phyloP scores from a whole-genome alignment of 2,329 filamentous ascomycete species.

The Cladosporium sp. region DNA sequence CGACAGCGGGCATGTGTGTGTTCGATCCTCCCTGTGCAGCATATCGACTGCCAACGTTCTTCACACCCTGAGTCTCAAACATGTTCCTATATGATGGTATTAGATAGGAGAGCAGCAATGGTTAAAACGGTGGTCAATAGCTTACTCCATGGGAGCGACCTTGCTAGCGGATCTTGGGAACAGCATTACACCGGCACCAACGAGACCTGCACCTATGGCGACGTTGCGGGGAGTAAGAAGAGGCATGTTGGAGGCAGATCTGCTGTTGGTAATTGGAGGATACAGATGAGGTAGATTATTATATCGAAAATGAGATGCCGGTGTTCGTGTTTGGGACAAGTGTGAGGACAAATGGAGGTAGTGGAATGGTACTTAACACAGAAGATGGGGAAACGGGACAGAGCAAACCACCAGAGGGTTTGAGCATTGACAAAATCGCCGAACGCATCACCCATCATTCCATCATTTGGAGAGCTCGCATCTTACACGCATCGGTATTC shows the following conservation, averaged over 20 bases:
- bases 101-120: not conserved
- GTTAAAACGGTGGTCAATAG: no score
- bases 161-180: slow-evolving; percentile 18
- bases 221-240: slow-evolving; percentile 29
- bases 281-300: no score
- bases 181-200: slow-evolving; percentile 23
- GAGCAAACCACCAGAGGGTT: not conserved
- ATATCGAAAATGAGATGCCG: not conserved
- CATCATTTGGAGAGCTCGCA: not conserved
- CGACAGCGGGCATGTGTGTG: slow-evolving; percentile 32
- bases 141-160: slow-evolving; percentile 10
- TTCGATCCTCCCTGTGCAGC: slow-evolving; percentile 32
- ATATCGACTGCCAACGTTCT: slow-evolving; percentile 32
- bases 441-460: not conserved
- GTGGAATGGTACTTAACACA: not conserved
- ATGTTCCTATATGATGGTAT: slow-evolving; percentile 18
- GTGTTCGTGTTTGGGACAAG: not conserved
- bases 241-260: slow-evolving; percentile 13
- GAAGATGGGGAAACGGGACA: not conserved
- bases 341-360: not conserved
- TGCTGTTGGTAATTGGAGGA: not conserved
- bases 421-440: not conserved
- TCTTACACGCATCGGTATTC: not conserved
- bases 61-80: slow-evolving; percentile 32
- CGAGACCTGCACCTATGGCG: slow-evolving; percentile 24